Conservation (phyloP, 805 yeast species). For the Starmerella etchellsii region DNA sequence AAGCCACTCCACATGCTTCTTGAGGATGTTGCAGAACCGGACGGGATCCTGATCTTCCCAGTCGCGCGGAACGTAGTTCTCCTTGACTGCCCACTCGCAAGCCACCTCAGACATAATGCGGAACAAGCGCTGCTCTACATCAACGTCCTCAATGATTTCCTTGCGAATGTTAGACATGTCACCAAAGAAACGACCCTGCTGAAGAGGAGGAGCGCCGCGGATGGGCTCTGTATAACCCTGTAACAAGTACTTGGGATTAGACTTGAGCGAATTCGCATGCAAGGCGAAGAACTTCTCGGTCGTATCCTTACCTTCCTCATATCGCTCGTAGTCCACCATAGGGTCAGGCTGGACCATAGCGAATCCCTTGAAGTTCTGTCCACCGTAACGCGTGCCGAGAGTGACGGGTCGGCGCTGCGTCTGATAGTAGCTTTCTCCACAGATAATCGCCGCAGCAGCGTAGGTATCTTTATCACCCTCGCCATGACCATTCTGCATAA, state of each 20-base stretch:
- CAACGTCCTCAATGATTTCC: constrained; percentile 8
- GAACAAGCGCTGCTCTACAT: constrained; percentile 17
- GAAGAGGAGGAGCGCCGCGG: constrained; percentile 15
- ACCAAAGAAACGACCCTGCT: constrained; percentile 17
- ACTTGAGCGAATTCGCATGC: constrained; percentile 20
- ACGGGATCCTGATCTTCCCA: constrained; percentile 14
- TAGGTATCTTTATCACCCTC: constrained; percentile 76
- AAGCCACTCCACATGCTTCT: constrained; percentile 18
- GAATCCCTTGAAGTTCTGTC: constrained; percentile 17
- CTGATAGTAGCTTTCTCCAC: constrained; percentile 46
- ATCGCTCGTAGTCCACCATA: constrained; percentile 37
- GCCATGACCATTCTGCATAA: constrained; percentile 55
- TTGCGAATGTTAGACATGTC: constrained; percentile 6
- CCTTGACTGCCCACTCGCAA: constrained; percentile 19
- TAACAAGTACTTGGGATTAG: constrained; percentile 17
- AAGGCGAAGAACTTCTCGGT: constrained; percentile 11
- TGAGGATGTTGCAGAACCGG: constrained; percentile 13
- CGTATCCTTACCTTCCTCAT: constrained; percentile 4
- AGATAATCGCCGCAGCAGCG: constrained; percentile 55
- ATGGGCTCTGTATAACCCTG: constrained; percentile 7
- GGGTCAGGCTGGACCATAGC: constrained; percentile 65
- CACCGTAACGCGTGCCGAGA: constrained; percentile 25
- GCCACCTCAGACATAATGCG: constrained; percentile 11
- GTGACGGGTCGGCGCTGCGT: constrained; percentile 30
- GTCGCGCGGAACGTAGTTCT: constrained; percentile 12